Conservation (phyloP, 345 rosid genomes). For the Eucalyptus viminalis region DNA sequence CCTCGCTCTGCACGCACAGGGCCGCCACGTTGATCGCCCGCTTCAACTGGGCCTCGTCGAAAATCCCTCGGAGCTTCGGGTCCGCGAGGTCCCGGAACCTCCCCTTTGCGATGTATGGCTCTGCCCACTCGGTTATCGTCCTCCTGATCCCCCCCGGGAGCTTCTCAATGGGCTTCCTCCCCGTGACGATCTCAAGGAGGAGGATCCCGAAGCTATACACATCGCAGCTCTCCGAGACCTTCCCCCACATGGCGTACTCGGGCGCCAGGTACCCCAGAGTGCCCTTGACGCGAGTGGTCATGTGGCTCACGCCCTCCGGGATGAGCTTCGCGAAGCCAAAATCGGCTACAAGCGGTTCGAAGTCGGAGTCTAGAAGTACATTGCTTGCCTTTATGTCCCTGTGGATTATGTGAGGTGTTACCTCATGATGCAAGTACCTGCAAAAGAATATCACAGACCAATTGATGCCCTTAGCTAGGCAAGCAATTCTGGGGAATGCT, state of each 20-base stretch:
- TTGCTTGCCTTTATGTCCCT: constrained; percentile 32
- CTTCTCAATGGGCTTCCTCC: constrained; percentile 68
- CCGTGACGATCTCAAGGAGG: constrained; percentile 57
- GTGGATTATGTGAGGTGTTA: constrained; percentile 41
- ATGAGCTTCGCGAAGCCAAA: constrained; percentile 81
- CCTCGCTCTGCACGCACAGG: constrained; percentile 57
- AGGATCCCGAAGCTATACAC: constrained; percentile 88
- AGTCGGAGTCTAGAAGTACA: constrained; percentile 58
- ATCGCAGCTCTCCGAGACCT: constrained; percentile 71
- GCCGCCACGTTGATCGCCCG: constrained; percentile 43
- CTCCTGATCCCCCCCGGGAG: constrained; percentile 51
- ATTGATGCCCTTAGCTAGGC: not conserved
- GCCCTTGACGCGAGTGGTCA: constrained; percentile 69
- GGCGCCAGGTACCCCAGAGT: constrained; percentile 80
- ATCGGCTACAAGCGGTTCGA: constrained; percentile 79
- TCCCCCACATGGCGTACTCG: constrained; percentile 78
- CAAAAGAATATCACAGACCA: not conserved
- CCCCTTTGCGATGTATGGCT: constrained; percentile 38
- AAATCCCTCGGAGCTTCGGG: constrained; percentile 48
- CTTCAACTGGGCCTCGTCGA: constrained; percentile 54
- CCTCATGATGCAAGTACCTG: constrained; percentile 67
- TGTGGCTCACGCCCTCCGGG: constrained; percentile 68
- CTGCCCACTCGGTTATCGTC: constrained; percentile 76
- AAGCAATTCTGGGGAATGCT: not conserved
- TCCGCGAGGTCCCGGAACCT: constrained; percentile 66